Percentiles rank a stretch among this genome's conserved stretches.
phyloP scores from a whole-genome alignment of 306 rosid genomes.

The Quercus engelmannii region DNA sequence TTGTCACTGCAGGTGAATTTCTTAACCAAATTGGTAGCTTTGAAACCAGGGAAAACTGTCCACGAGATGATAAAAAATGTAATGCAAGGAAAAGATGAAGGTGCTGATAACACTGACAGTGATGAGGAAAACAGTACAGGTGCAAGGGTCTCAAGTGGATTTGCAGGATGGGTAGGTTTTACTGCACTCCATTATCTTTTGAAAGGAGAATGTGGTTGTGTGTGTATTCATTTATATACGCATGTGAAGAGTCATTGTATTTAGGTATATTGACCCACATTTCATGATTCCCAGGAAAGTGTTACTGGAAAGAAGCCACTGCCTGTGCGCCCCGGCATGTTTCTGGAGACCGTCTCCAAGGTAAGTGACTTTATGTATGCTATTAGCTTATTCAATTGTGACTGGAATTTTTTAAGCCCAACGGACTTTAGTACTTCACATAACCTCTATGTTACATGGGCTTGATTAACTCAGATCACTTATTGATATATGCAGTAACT shows the following conservation, averaged over 20 bases:
- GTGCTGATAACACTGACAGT: conserved; percentile 48
- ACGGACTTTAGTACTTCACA: neutral
- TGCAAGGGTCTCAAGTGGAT: conserved; percentile 40
- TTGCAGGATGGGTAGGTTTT: conserved; percentile 76
- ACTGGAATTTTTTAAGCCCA: conserved; percentile 13
- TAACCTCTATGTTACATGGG: neutral
- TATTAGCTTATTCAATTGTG: neutral
- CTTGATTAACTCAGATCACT: neutral
- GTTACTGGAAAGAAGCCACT: conserved; percentile 62
- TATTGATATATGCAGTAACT: neutral
- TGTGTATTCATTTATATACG: neutral
- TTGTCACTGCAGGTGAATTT: conserved; percentile 72
- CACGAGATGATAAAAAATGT: conserved; percentile 83
- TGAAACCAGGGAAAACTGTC: conserved; percentile 84
- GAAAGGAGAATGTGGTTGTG: neutral
- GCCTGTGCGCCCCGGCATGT: conserved; percentile 98
- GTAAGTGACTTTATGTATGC: conserved; percentile 33
- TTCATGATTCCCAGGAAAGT: conserved; percentile 46
- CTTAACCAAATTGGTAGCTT: conserved; percentile 79
- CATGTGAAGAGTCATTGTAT: neutral
- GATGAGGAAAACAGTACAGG: conserved; percentile 29
- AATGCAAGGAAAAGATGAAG: conserved; percentile 93
- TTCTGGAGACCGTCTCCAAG: conserved; percentile 92
- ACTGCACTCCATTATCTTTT: conserved; percentile 14
- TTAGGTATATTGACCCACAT: conserved; percentile 1